phyloP scores from a whole-genome alignment of 805 yeast genomes.

The Metschnikowia kofuensis region DNA sequence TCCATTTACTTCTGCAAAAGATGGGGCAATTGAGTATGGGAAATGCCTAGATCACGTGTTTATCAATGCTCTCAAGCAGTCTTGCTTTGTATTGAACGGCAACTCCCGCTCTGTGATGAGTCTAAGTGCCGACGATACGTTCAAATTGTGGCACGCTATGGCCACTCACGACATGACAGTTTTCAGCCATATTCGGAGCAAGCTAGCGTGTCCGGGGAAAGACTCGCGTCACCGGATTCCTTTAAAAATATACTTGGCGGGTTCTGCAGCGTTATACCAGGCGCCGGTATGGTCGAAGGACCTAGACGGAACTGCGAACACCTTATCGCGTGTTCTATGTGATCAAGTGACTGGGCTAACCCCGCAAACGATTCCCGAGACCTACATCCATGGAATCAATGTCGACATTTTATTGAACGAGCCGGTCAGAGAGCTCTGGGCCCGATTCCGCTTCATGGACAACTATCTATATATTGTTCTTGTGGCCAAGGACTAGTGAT shows the following conservation, averaged over 20 bases:
- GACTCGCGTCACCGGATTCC: constrained; percentile 41
- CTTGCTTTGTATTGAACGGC: constrained; percentile 72
- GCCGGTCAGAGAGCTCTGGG: constrained; percentile 31
- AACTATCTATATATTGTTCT: constrained; percentile 35
- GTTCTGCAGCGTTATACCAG: constrained; percentile 34
- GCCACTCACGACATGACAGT: constrained; percentile 28
- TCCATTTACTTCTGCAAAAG: constrained; percentile 23
- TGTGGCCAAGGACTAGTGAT: not conserved
- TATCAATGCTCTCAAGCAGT: constrained; percentile 80
- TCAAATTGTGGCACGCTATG: constrained; percentile 55
- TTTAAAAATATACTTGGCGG: constrained; percentile 44
- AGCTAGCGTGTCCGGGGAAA: constrained; percentile 16
- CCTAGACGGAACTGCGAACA: constrained; percentile 4
- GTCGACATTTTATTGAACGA: constrained; percentile 16
- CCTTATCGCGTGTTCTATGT: constrained; percentile 15
- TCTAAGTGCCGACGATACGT: constrained; percentile 61
- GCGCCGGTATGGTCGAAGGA: constrained; percentile 20
- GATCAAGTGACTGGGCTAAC: constrained; percentile 14
- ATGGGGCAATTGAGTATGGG: constrained; percentile 20
- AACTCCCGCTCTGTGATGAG: constrained; percentile 79
- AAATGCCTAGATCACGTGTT: constrained; percentile 49
- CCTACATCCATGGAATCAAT: constrained; percentile 34
- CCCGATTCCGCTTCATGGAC: constrained; percentile 32
- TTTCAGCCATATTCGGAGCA: constrained; percentile 25
- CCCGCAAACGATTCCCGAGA: constrained; percentile 6